Conservation (phyloP, 2,329 filamentous ascomycete genomes). For the Raffaelea albimanens region DNA sequence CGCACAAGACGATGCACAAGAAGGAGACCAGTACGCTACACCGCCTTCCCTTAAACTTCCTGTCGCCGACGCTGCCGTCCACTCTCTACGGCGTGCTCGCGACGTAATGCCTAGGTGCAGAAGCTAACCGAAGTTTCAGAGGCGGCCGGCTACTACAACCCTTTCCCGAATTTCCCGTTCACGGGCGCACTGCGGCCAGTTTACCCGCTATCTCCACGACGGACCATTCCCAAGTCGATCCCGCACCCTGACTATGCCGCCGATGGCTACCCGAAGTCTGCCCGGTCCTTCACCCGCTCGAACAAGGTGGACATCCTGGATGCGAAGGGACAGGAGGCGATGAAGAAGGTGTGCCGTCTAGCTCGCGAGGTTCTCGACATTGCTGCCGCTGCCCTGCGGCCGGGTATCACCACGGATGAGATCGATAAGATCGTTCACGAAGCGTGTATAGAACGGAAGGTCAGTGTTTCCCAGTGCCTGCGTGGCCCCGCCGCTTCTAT, state of each 20-base stretch:
- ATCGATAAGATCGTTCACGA: slow-evolving; percentile 94
- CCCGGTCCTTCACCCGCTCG: slow-evolving; percentile 52
- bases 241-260: slow-evolving; percentile 78
- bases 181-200: slow-evolving; percentile 76
- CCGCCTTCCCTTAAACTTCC: slow-evolving; percentile 58
- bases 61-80: not conserved
- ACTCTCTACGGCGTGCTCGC: not conserved
- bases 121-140: slow-evolving; percentile 72
- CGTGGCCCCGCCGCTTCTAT: not conserved
- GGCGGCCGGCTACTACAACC: slow-evolving; percentile 82
- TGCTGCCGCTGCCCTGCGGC: slow-evolving; percentile 70
- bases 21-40: slow-evolving; percentile 60
- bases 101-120: no score
- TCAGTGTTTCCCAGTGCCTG: slow-evolving; percentile 40
- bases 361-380: slow-evolving; percentile 90
- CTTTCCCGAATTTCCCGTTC: slow-evolving; percentile 79
- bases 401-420: slow-evolving; percentile 92
- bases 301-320: slow-evolving; percentile 80
- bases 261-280: slow-evolving; percentile 64
- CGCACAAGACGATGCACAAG: slow-evolving; percentile 81
- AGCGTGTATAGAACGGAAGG: slow-evolving; percentile 84
- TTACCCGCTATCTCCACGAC: slow-evolving; percentile 68
- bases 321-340: slow-evolving; percentile 70
- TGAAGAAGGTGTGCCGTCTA: slow-evolving; percentile 85
- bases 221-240: slow-evolving; percentile 71